Conservation (phyloP, 2,329 filamentous ascomycete genomes). For the Ceratocystis harringtonii region DNA sequence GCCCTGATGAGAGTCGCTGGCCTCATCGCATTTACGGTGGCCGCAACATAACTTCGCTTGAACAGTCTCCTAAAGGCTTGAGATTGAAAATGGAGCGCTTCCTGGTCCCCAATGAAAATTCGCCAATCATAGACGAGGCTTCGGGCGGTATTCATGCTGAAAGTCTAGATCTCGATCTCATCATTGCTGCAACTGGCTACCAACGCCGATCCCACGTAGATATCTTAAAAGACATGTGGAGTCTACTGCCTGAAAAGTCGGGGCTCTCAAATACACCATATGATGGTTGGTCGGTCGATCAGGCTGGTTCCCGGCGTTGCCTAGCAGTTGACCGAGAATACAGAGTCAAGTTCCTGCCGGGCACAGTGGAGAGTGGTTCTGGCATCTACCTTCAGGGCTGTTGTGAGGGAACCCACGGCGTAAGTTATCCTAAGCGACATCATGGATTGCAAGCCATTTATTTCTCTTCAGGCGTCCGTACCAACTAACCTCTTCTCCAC, state of each 20-base stretch:
- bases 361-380: slow-evolving; percentile 52
- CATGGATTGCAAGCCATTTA: not conserved
- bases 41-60: slow-evolving; percentile 49
- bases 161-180: slow-evolving; percentile 57
- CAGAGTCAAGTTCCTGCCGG: slow-evolving; percentile 53
- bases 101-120: slow-evolving; percentile 20
- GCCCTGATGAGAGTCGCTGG: slow-evolving; percentile 57
- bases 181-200: slow-evolving; percentile 84
- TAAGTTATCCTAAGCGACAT: slow-evolving; percentile 37
- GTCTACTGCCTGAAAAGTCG: slow-evolving; percentile 44
- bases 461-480: not conserved
- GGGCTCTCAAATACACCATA: slow-evolving; percentile 22
- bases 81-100: slow-evolving; percentile 37
- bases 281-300: slow-evolving; percentile 28
- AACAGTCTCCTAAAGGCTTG: slow-evolving; percentile 34
- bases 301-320: slow-evolving; percentile 24
- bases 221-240: slow-evolving; percentile 53
- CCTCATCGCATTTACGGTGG: slow-evolving; percentile 64
- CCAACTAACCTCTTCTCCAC: slow-evolving; percentile 16
- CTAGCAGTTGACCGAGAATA: slow-evolving; percentile 64
- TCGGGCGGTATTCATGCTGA: slow-evolving; percentile 32
- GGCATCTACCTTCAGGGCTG: slow-evolving; percentile 90
- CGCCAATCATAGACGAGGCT: slow-evolving; percentile 26
- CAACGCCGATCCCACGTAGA: slow-evolving; percentile 60
- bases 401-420: slow-evolving; percentile 81